These are phyloP conservation scores for Prosopis cineraria DNA, from an alignment of 306 rosid species.

Conservation along the genomic window DNA sequence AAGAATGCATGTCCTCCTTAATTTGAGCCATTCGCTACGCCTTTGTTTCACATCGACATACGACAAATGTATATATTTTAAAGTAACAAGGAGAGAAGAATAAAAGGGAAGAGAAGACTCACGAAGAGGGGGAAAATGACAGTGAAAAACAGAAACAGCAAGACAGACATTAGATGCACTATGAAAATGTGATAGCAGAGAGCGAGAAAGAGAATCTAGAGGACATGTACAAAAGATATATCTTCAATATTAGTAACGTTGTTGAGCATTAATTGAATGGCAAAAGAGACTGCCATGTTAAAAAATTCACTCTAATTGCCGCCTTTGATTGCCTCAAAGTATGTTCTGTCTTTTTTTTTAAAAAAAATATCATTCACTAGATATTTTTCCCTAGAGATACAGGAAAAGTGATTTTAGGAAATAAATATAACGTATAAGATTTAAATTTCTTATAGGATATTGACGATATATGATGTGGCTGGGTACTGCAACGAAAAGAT, in stretches of 20 bases:
- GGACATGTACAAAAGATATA: not conserved
- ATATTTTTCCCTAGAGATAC: too few species aligned
- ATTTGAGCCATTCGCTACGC: conserved; percentile 6
- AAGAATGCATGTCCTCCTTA: not conserved
- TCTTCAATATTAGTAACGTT: not conserved
- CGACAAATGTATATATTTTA: not conserved
- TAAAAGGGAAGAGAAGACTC: not conserved
- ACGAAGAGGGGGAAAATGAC: not conserved
- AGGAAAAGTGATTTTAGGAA: too few species aligned
- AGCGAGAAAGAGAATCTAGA: not conserved
- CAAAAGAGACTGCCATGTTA: not conserved
- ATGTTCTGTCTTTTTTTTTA: too few species aligned
- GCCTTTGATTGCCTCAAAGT: too few species aligned
- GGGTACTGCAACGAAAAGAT: too few species aligned
- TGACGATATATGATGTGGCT: too few species aligned
- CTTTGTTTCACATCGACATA: conserved; percentile 14
- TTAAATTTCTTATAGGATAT: too few species aligned
- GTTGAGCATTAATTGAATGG: not conserved
- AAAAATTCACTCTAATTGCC: not conserved
- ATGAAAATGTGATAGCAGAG: not conserved
- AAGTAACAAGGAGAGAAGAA: not conserved
- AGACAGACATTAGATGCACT: not conserved
- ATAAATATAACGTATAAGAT: too few species aligned
- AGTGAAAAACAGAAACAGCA: not conserved
- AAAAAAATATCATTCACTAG: too few species aligned